These are phyloP conservation scores for Oryza glaberrima DNA, from an alignment of 176 grass and related monocot genomes.

Conservation along the genomic window DNA sequence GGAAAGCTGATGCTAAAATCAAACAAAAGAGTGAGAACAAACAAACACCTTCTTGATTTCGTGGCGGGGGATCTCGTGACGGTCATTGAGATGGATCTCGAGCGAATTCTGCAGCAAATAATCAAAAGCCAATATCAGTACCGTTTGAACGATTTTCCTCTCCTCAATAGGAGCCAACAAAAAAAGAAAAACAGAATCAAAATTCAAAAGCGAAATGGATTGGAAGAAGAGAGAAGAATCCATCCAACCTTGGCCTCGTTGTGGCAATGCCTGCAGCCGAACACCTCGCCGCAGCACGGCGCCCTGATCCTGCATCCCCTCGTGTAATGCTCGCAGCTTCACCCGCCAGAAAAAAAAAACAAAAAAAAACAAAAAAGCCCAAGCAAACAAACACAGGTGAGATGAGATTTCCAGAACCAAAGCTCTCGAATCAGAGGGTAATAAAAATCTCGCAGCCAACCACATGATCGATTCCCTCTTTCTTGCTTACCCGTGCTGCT, in stretches of 20 bases:
- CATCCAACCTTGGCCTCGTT: conserved; percentile 68
- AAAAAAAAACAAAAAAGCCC: not conserved
- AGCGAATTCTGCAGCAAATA: conserved; percentile 61
- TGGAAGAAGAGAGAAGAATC: not conserved
- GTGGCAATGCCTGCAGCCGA: conserved; percentile 90
- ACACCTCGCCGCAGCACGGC: conserved; percentile 81
- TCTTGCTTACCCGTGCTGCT: conserved; percentile 51
- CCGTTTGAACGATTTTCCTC: not conserved
- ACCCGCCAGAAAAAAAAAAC: not conserved
- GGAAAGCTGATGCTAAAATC: not conserved
- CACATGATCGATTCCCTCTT: not conserved
- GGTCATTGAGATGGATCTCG: conserved; percentile 49
- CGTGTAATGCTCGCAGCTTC: conserved; percentile 76
- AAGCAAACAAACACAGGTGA: not conserved
- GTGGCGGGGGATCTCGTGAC: conserved; percentile 80
- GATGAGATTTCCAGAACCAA: not conserved
- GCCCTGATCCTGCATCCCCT: conserved; percentile 72
- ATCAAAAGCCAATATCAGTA: not conserved
- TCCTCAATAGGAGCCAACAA: not conserved
- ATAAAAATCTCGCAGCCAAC: not conserved
- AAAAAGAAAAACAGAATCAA: too few species aligned
- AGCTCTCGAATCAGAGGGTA: not conserved
- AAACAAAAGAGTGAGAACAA: not conserved
- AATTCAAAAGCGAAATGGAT: too few species aligned
- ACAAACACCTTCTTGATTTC: conserved; percentile 57